These are phyloP conservation scores for Cryptococcus neoformans DNA, from an alignment of 1,284 basidiomycete species.

Conservation along the genomic window DNA sequence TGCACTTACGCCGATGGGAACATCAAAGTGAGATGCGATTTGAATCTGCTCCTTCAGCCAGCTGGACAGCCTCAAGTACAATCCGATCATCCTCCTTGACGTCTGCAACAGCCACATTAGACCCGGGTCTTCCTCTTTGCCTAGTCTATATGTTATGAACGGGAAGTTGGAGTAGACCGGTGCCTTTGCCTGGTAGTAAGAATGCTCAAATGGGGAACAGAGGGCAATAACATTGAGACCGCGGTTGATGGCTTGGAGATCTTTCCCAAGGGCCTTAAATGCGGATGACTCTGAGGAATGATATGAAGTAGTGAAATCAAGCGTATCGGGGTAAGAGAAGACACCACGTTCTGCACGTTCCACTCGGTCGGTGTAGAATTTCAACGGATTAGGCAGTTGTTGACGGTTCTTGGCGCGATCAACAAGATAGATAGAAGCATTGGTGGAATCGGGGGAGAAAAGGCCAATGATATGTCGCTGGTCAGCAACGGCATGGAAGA, in stretches of 20 bases:
- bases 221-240: constrained; percentile 71
- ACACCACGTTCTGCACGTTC: constrained; percentile 53
- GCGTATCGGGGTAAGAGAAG: constrained; percentile 67
- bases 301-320: constrained; percentile 69
- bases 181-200: constrained; percentile 75
- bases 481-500: constrained; percentile 82
- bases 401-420: constrained; percentile 84
- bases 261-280: constrained; percentile 82
- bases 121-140: constrained; percentile 58
- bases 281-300: constrained; percentile 77
- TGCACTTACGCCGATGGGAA: constrained; percentile 66
- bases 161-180: constrained; percentile 81
- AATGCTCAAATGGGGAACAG: constrained; percentile 79
- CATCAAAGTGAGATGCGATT: constrained; percentile 85
- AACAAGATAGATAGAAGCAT: constrained; percentile 80
- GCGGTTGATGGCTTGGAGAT: constrained; percentile 61
- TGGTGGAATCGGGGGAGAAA: constrained; percentile 66
- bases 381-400: constrained; percentile 69
- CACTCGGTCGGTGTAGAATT: constrained; percentile 63
- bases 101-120: constrained; percentile 56
- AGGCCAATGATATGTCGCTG: constrained; percentile 87
- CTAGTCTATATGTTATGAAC: constrained; percentile 77
- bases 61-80: constrained; percentile 72
- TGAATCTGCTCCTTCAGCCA: constrained; percentile 82
- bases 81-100: constrained; percentile 67